Base-by-base conservation (phyloP, 495 filamentous ascomycete genomes). In the Xylaria scruposa region DNA sequence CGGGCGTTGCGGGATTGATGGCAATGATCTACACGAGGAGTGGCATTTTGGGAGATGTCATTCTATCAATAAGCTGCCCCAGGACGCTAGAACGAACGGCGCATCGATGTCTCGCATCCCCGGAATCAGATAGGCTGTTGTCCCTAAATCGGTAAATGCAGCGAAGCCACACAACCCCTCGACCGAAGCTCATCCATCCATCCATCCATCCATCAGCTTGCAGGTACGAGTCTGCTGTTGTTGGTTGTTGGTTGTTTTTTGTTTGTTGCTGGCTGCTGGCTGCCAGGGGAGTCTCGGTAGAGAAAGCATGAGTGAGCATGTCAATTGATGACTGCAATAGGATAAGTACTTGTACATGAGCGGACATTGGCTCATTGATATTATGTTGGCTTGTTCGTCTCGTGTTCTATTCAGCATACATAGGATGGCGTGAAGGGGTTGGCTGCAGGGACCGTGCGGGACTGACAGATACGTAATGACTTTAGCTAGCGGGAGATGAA, bases 61-160 rank as follows among this genome's bases (percentile, higher is more conserved):
- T 31, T 31, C 53, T 31, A 56, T 31, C 24, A 56, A 17, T 56
- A 31, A 56, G 53, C 53, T 56, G 26, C 53, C 31, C 29, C 53
- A 31, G 26, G 13, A 13, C 13, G 26, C 19, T 7, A 19, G 31
- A 24, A 54, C 33, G 64, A 31, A 31, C 31, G 64, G 64, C 33
- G 31, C 19, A 54, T 56, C 47, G 33, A 67, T 67, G 67, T 69
- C 54, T 69, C 54, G 67, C 67, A 69, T 69, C 56, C 67, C 53
- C 9, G 6, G 36, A 56, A 51, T 7, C 17, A 54, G 33, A 38
- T n/a, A 67, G 46, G 51, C 46, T 36, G 51, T 38, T 53, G 19
- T 66, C 31, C 31, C 40, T 19, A 58, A 58, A 68, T 46, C 10
- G 66, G 66, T 4, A 58, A 56, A 26, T 13, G 51, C 49, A 42